Base-by-base conservation (phyloP, 192 early-diverging fungal genomes). In the Obelidium mucronatum region DNA sequence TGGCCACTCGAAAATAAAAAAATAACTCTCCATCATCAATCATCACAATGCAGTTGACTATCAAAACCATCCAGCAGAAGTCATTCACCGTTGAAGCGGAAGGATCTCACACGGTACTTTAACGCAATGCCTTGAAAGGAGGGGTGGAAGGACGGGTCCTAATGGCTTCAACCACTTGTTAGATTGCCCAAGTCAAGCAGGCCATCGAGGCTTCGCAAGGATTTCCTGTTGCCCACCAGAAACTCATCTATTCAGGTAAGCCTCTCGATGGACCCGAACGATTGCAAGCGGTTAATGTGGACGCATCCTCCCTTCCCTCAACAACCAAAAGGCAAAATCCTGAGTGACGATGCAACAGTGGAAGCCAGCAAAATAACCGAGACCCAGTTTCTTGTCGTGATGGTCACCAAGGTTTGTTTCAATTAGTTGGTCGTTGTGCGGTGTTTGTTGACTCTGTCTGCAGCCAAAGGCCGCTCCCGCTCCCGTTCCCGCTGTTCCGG, bases 321-420 rank as follows among this genome's bases (percentile, higher is more conserved):
- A 4, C 26, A 4, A 69, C 2, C 30, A 66, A 17, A 71, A 94
- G 93, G 96, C 74, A 97, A 97, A 82, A 94, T 97, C 76, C 88
- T 98, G 24, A 83, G 74, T 15, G 92, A 98, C 81, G 88, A 85
- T 48, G 87, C 92, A 68, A 88, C 91, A 1, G 81, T 98, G 8
- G 88, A 81, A 24, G 87, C 91, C 35, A 90, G 90, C 74, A 91
- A 93, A 35, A 93, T 97, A 66, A 85, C 74, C 26, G 97, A 98
- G 77, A 96, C 92, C 80, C 94, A 96, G 69, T 98, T 98, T 80
- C 83, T 98, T 78, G 97, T 98, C 48, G 87, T 96, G 6, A 98
- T 98, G 97, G 90, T 93, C 11, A 88, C 91, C 76, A 97, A 97
- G 91, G 92, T 93, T 86, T n/a, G 37, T 40, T 11, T 40, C 39